These are phyloP conservation scores for Aspergillus brunneoviolaceus DNA, from an alignment of 2,329 filamentous ascomycete genomes.

Conservation along the genomic window DNA sequence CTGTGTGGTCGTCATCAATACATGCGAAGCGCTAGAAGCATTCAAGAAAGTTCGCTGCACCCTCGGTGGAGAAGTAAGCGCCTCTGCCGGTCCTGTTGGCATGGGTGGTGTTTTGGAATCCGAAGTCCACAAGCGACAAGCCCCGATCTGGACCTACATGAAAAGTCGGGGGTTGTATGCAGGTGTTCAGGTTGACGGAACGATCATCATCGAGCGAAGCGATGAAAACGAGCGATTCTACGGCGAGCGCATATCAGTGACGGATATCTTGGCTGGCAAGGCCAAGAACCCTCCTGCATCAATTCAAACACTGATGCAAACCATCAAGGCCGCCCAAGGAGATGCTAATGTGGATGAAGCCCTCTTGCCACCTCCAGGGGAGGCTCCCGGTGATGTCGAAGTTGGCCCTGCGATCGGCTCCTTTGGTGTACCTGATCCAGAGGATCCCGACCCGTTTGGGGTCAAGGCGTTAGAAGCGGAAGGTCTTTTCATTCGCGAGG, in stretches of 20 bases:
- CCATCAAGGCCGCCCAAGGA: conserved; percentile 84
- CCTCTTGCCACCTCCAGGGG: conserved; percentile 64
- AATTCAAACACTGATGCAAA: conserved; percentile 68
- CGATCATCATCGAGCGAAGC: conserved; percentile 78
- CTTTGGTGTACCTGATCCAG: conserved; percentile 75
- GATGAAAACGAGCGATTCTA: conserved; percentile 89
- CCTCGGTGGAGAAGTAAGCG: conserved; percentile 75
- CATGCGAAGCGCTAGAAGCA: conserved; percentile 75
- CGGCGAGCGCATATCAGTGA: conserved; percentile 61
- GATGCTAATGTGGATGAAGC: conserved; percentile 70
- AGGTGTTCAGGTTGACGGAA: conserved; percentile 82
- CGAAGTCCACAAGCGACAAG: conserved; percentile 65
- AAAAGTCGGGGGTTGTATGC: conserved; percentile 88
- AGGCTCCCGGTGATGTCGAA: conserved; percentile 74
- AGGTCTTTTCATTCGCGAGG: conserved; percentile 85
- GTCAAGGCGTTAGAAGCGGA: conserved; percentile 81
- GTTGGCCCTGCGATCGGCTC: conserved; percentile 43
- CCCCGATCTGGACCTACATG: conserved; percentile 80
- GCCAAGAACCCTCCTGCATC: conserved; percentile 57
- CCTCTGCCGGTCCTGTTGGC: conserved; percentile 74
- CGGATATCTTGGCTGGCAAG: conserved; percentile 64
- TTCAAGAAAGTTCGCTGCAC: conserved; percentile 79
- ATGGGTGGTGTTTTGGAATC: conserved; percentile 72
- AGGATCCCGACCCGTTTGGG: conserved; percentile 90
- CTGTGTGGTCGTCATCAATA: conserved; percentile 90